phyloP scores from a whole-genome alignment of 257 asterid species.

The Scutellaria galericulata region DNA sequence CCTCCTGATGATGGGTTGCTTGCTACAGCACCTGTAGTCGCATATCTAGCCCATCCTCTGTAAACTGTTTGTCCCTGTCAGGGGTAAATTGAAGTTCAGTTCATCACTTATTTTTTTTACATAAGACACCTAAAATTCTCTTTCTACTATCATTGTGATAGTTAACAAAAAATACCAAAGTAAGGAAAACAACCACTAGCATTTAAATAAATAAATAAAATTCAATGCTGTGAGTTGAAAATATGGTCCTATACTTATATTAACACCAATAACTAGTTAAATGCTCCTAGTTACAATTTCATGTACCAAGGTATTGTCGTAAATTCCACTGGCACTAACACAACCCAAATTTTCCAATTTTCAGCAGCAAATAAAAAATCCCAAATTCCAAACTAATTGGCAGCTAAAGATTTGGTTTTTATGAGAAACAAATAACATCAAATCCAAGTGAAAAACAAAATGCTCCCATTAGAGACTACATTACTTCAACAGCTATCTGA shows the following conservation, averaged over 20 bases:
- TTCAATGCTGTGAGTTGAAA: conserved; percentile 5
- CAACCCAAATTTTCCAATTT: not conserved
- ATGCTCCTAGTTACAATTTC: not conserved
- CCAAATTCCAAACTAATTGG: conserved; percentile 6
- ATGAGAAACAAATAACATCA: not conserved
- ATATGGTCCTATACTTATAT: not conserved
- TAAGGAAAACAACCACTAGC: conserved; percentile 11
- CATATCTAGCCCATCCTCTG: conserved; percentile 55
- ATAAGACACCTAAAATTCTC: not conserved
- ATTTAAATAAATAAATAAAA: not conserved
- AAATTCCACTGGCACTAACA: not conserved
- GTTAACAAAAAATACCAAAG: not conserved
- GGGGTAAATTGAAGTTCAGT: conserved; percentile 12
- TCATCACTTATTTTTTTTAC: not conserved
- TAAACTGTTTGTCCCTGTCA: conserved; percentile 49
- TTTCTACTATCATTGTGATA: not conserved
- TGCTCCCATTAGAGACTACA: not conserved
- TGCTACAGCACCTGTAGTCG: conserved; percentile 63
- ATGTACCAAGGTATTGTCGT: not conserved
- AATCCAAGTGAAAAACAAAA: conserved; percentile 20
- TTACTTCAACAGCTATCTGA: conserved; percentile 18
- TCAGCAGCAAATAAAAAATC: not conserved
- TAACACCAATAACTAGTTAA: not conserved
- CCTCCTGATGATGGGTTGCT: conserved; percentile 67
- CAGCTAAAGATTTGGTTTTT: not conserved